phyloP scores from a whole-genome alignment of 306 rosid genomes.

The Benincasa hispida region DNA sequence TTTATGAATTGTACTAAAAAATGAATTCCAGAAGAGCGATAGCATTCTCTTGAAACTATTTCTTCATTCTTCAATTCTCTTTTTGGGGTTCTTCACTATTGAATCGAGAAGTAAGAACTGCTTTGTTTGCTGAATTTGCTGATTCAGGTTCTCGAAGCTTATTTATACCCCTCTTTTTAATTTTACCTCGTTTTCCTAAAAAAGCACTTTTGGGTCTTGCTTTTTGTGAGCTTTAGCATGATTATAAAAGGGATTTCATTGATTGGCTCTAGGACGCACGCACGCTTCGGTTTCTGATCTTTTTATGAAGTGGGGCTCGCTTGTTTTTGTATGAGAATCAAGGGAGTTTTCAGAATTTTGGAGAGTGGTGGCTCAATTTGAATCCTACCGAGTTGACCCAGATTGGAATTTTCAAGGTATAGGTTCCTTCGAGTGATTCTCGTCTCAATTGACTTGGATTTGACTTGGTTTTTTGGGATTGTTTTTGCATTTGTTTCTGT shows the following conservation, averaged over 20 bases:
- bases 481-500: neutral
- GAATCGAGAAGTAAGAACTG: neutral
- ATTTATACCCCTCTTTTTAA: neutral
- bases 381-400: neutral
- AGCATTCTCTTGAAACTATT: neutral
- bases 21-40: neutral
- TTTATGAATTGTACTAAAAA: neutral
- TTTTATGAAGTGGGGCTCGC: neutral
- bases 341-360: neutral
- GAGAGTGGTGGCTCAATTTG: neutral
- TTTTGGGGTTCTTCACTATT: neutral
- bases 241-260: constrained; percentile 18
- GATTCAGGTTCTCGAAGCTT: neutral
- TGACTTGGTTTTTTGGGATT: neutral
- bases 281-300: constrained; percentile 15
- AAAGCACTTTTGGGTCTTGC: constrained; percentile 5
- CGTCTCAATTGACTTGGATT: neutral
- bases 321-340: neutral
- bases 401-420: constrained; percentile 4
- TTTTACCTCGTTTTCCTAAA: neutral
- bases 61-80: neutral
- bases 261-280: constrained; percentile 28
- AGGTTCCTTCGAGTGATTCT: neutral
- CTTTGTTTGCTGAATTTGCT: neutral
- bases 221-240: constrained; percentile 8